phyloP scores from a whole-genome alignment of 2,329 filamentous ascomycete genomes.

The Huntiella bhutanensis region DNA sequence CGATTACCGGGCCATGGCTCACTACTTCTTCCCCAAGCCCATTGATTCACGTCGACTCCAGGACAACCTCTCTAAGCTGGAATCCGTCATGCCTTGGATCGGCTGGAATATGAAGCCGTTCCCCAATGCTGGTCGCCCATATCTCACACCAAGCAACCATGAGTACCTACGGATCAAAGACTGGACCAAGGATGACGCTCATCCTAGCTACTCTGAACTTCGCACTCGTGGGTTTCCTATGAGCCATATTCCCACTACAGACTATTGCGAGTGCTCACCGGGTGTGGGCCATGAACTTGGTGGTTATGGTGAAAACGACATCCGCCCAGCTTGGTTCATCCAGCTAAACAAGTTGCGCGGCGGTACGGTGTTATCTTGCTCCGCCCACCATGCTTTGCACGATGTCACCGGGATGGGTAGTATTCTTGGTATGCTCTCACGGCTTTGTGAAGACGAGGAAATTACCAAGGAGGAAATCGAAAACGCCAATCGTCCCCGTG shows the following conservation, averaged over 20 bases:
- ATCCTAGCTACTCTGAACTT: neutral
- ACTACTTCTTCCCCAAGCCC: constrained; percentile 1
- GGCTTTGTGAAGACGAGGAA: neutral
- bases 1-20: neutral
- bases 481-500: neutral
- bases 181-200: neutral
- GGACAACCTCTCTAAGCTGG: neutral
- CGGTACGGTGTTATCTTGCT: neutral
- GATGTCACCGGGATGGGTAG: neutral
- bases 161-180: neutral
- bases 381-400: neutral
- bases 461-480: neutral
- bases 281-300: neutral
- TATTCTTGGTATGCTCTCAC: neutral
- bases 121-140: neutral
- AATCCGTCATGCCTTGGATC: constrained; percentile 1
- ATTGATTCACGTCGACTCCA: neutral
- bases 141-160: constrained; percentile 1
- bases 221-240: neutral
- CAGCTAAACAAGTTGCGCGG: neutral
- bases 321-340: neutral
- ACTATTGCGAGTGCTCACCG: neutral
- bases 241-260: neutral
- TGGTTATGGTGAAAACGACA: neutral
- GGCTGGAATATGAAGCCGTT: neutral